Conservation (phyloP, 106 monocot genomes). For the Allium sativum region DNA sequence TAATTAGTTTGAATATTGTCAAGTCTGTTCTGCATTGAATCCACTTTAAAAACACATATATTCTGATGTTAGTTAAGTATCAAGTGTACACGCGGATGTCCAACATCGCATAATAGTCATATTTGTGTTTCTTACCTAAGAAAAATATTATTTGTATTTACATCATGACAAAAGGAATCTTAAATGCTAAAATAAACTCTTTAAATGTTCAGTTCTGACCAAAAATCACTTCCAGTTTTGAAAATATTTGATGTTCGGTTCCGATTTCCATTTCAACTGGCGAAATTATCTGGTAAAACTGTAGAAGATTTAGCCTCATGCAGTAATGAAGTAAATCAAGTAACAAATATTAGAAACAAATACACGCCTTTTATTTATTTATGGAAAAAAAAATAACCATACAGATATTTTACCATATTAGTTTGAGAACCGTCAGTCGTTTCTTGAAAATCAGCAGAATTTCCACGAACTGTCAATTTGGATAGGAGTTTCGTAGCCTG, state of each 20-base stretch:
- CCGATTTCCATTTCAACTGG: neutral
- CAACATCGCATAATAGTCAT: no score
- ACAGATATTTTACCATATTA: neutral
- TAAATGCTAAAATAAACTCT: neutral
- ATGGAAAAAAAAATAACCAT: no score
- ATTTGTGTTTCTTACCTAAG: no score
- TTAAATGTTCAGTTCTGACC: neutral
- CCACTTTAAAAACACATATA: no score
- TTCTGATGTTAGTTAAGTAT: no score
- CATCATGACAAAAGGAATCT: neutral
- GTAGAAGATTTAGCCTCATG: neutral
- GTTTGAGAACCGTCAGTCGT: neutral
- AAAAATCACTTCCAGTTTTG: neutral
- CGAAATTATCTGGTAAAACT: neutral
- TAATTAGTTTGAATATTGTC: no score
- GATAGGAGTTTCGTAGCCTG: constrained; percentile 13
- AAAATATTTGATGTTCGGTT: neutral
- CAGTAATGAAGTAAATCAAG: neutral
- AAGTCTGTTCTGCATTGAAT: no score
- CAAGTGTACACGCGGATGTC: no score
- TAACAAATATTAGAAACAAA: neutral
- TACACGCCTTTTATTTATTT: no score
- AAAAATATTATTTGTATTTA: neutral
- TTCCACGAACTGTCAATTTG: constrained; percentile 5
- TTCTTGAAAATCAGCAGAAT: neutral